Evolutionary conservation across 129 eudicot genomes (phyloP).

Genomic region (Solidago caesia): DNA sequence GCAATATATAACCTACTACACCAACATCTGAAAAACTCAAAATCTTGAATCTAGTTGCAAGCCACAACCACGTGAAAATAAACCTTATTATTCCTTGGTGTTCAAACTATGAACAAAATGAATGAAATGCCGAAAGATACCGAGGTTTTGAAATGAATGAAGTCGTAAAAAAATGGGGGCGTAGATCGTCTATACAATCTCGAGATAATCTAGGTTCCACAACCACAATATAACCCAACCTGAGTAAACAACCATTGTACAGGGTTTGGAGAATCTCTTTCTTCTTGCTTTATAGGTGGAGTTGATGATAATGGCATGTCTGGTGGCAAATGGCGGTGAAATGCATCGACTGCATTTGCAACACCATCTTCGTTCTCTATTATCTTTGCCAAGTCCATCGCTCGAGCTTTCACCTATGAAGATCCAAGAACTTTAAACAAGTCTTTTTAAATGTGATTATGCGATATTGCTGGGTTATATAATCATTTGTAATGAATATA

Average conservation of each 20-base stretch:
- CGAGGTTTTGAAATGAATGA: slow-evolving; percentile 1
- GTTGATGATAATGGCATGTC: slow-evolving; percentile 55
- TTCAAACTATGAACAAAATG: slow-evolving; percentile 43
- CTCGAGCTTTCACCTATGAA: slow-evolving; percentile 73
- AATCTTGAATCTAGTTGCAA: slow-evolving; percentile 22
- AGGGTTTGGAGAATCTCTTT: slow-evolving; percentile 43
- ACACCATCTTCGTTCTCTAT: slow-evolving; percentile 92
- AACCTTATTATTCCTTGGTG: slow-evolving; percentile 28
- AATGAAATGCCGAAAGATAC: slow-evolving; percentile 35
- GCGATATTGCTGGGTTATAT: too few species aligned
- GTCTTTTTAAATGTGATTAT: neutral
- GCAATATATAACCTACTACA: slow-evolving; percentile 21
- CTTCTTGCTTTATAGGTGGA: slow-evolving; percentile 36
- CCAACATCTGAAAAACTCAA: neutral
- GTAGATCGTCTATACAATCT: slow-evolving; percentile 5
- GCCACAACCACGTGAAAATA: slow-evolving; percentile 4
- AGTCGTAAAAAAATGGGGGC: slow-evolving; percentile 12
- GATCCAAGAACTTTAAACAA: neutral
- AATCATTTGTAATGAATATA: too few species aligned
- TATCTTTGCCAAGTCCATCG: slow-evolving; percentile 61
- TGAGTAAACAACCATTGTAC: slow-evolving; percentile 71
- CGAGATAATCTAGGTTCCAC: slow-evolving; percentile 50
- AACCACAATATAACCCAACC: slow-evolving; percentile 68
- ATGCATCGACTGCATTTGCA: slow-evolving; percentile 88
- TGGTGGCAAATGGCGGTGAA: slow-evolving; percentile 82